Percentiles rank a stretch among this genome's conserved stretches.
phyloP scores from a whole-genome alignment of 192 early-diverging fungal species.

The Piromyces finnis region DNA sequence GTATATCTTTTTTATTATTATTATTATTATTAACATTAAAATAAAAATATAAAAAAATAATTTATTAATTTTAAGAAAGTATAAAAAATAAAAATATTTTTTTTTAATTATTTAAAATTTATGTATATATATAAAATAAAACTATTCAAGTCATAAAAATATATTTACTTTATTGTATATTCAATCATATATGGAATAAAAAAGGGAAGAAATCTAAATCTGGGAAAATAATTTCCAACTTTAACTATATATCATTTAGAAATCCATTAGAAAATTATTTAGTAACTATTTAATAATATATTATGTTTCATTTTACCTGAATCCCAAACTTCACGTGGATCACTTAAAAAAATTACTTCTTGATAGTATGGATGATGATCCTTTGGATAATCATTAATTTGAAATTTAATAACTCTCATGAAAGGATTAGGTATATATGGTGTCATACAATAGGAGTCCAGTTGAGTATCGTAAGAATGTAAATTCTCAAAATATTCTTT shows the following conservation, averaged over 20 bases:
- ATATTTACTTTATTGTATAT: conserved; percentile 23
- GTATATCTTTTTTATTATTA: conserved; percentile 21
- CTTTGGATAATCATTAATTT: conserved; percentile 9
- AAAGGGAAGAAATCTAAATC: conserved; percentile 30
- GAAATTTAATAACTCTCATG: conserved; percentile 32
- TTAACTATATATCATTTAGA: conserved; percentile 23
- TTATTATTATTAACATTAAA: neutral
- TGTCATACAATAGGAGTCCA: conserved; percentile 16
- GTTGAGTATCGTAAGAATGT: neutral
- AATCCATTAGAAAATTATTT: too few relatives aligned
- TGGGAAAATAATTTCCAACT: conserved; percentile 34
- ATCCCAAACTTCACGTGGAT: conserved; percentile 53
- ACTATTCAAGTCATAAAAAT: too few relatives aligned
- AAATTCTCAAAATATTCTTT: neutral
- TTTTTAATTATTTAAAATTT: too few relatives aligned
- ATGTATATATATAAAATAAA: too few relatives aligned
- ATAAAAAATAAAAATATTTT: too few relatives aligned
- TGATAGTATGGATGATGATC: conserved; percentile 5
- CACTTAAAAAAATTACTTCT: conserved; percentile 37
- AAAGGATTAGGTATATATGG: conserved; percentile 25
- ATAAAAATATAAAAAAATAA: neutral
- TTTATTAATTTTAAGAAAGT: too few relatives aligned
- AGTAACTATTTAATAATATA: neutral
- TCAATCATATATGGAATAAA: conserved; percentile 36
- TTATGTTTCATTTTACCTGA: conserved; percentile 14